These are phyloP conservation scores for Skeletonema grethae DNA, from an alignment of 108 stramenopile genomes.

Conservation along the genomic window DNA sequence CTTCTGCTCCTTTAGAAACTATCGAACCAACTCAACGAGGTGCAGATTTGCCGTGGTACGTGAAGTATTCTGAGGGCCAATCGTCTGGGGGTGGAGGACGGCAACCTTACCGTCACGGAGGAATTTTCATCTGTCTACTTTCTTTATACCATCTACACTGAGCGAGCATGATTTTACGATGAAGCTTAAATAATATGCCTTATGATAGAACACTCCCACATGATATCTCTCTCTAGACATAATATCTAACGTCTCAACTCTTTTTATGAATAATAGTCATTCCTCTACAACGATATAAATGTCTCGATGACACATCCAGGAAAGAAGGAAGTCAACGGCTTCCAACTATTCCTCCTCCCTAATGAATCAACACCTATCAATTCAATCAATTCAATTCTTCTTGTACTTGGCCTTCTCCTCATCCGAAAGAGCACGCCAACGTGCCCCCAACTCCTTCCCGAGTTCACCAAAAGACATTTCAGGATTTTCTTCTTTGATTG, in stretches of 20 bases:
- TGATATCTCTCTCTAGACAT: too few relatives aligned
- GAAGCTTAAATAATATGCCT: too few relatives aligned
- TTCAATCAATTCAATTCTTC: neutral
- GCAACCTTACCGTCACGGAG: neutral
- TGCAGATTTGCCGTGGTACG: neutral
- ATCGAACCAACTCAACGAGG: neutral
- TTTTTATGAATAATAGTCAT: too few relatives aligned
- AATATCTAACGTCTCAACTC: too few relatives aligned
- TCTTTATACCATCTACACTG: neutral
- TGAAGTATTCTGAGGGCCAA: neutral
- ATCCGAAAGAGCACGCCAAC: conserved; percentile 62
- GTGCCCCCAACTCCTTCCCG: conserved; percentile 64
- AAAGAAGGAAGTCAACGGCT: too few relatives aligned
- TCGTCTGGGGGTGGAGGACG: neutral
- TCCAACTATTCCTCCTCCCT: neutral
- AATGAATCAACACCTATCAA: neutral
- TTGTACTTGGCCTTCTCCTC: conserved; percentile 62
- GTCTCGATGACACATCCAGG: neutral
- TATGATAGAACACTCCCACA: too few relatives aligned
- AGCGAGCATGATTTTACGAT: neutral
- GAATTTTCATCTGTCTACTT: neutral
- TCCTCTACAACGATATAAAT: neutral
- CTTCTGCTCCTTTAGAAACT: neutral
- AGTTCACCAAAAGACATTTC: conserved; percentile 59
- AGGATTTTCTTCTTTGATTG: conserved; percentile 56